These are phyloP conservation scores for Leucocoprinus leucothites DNA, from an alignment of 768 basidiomycete species.

Conservation along the genomic window DNA sequence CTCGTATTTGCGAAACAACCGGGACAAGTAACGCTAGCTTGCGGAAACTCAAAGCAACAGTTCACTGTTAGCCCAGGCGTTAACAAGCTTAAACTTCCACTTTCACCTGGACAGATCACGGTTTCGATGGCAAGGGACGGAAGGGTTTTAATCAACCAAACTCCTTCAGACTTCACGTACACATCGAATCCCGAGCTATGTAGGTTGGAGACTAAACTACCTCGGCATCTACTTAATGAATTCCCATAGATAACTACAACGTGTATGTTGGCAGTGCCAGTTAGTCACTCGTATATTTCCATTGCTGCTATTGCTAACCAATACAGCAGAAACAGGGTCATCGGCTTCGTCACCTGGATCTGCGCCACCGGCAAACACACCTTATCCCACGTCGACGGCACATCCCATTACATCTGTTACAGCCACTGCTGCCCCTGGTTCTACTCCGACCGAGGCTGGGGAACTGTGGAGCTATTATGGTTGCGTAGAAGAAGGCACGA, in stretches of 20 bases:
- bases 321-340: slow-evolving; percentile 5
- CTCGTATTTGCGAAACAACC: slow-evolving; percentile 55
- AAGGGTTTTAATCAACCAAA: slow-evolving; percentile 45
- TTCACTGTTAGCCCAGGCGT: slow-evolving; percentile 50
- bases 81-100: slow-evolving; percentile 56
- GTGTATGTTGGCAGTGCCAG: slow-evolving; percentile 52
- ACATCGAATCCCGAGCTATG: slow-evolving; percentile 31
- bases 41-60: slow-evolving; percentile 35
- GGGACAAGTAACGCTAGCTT: slow-evolving; percentile 49
- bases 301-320: background rate
- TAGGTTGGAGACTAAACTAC: slow-evolving; percentile 21
- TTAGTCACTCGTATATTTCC: slow-evolving; percentile 18
- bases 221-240: slow-evolving; percentile 10
- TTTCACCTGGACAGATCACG: slow-evolving; percentile 53
- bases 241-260: slow-evolving; percentile 55
- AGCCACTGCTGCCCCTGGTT: background rate
- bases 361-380: background rate
- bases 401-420: background rate
- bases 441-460: background rate
- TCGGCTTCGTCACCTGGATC: slow-evolving; percentile 14
- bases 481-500: slow-evolving; percentile 28
- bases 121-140: slow-evolving; percentile 53
- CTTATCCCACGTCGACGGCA: background rate
- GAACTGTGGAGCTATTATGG: slow-evolving; percentile 22
- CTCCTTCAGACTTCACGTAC: slow-evolving; percentile 43